These are phyloP conservation scores for Trichoderma pleuroti DNA, from an alignment of 2,329 filamentous ascomycete species.

Conservation along the genomic window DNA sequence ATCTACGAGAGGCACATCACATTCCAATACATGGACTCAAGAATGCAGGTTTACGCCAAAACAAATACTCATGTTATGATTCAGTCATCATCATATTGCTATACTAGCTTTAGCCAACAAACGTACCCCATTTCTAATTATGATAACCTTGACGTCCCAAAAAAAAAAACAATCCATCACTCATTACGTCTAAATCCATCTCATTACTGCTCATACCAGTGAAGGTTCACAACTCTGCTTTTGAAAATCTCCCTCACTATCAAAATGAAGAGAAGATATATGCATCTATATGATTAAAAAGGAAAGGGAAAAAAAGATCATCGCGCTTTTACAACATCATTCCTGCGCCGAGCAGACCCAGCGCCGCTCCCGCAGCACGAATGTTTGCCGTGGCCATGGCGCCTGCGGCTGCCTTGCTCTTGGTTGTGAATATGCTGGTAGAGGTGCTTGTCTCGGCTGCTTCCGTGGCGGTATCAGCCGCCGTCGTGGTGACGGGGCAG, in stretches of 20 bases:
- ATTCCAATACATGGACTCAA: no score
- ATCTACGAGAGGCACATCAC: no score
- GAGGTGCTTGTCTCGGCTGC: constrained; percentile 23
- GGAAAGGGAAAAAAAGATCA: background rate
- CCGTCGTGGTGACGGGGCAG: constrained; percentile 36
- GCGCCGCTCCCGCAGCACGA: background rate
- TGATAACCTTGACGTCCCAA: background rate
- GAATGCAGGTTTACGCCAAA: background rate
- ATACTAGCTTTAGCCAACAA: background rate
- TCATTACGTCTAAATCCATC: background rate
- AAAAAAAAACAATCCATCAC: background rate
- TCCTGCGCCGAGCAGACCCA: constrained; percentile 7
- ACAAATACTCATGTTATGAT: background rate
- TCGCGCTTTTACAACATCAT: background rate
- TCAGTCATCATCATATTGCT: background rate
- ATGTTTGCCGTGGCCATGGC: constrained; percentile 12
- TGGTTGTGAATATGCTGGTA: constrained; percentile 16
- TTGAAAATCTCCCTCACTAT: background rate
- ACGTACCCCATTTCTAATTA: background rate
- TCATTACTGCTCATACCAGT: background rate
- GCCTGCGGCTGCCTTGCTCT: background rate
- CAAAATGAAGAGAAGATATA: background rate
- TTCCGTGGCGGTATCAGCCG: constrained; percentile 13
- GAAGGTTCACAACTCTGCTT: background rate
- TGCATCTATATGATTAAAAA: background rate